Conservation (phyloP, 306 rosid genomes). For the Dalbergia cochinchinensis region DNA sequence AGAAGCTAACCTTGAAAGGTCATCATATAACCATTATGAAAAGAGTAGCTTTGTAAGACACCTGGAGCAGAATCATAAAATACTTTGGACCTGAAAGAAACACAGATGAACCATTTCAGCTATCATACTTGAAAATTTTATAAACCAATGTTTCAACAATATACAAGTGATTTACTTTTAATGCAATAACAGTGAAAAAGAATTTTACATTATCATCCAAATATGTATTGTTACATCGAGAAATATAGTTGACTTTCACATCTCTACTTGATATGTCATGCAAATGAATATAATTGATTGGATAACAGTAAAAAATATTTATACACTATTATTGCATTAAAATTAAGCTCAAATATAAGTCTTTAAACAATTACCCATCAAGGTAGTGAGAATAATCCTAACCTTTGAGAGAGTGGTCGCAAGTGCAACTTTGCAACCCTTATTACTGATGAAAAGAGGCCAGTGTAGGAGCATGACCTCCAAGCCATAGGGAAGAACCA, state of each 20-base stretch:
- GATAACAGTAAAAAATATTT: no score
- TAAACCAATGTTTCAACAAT: conserved; percentile 20
- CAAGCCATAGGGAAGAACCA: conserved; percentile 50
- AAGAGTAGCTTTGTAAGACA: conserved; percentile 34
- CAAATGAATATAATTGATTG: no score
- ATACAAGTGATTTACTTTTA: not conserved
- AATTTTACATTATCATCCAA: no score
- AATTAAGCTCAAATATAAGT: not conserved
- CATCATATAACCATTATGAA: conserved; percentile 36
- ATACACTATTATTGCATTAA: no score
- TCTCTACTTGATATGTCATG: no score
- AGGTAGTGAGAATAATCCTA: conserved; percentile 29
- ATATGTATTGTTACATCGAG: no score
- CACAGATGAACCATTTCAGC: conserved; percentile 34
- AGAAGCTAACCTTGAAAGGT: conserved; percentile 66
- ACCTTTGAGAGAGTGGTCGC: conserved; percentile 56
- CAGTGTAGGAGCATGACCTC: conserved; percentile 52
- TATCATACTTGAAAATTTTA: not conserved
- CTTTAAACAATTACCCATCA: conserved; percentile 9
- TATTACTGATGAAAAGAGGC: conserved; percentile 41
- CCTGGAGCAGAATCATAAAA: conserved; percentile 37
- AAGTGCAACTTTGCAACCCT: conserved; percentile 46
- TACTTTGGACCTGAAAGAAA: conserved; percentile 54
- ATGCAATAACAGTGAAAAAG: no score
- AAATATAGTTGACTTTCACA: no score